Evolutionary conservation across 495 filamentous ascomycete species (phyloP), one percentile per base, ranked within the genome.

Genomic region (Aspergillus homomorphus): DNA sequence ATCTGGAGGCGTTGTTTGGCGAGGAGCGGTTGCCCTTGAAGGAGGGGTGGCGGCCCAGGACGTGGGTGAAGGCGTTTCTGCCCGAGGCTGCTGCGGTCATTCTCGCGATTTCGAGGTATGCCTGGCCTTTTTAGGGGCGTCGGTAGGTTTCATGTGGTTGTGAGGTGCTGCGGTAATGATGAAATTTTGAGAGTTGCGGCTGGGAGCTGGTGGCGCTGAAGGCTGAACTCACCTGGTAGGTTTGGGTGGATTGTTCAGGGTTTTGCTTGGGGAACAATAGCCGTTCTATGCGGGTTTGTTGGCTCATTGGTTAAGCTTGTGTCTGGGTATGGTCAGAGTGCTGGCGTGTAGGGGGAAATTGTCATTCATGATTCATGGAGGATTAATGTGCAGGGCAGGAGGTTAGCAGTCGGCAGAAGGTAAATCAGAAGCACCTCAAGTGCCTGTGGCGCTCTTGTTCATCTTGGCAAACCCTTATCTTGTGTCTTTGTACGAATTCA

Each of bases 11-110:
- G 14, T n/a, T 64, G 3, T 58, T 64, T 49, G 55, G 58, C 0
- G 62, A 64, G 8, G 62, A 64, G 45, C n/a, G 62, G 3, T 21
- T 64, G 55, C 62, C 62, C 19, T 64, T 48, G 43, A 16, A 51
- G 10, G 62, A 64, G 46, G 62, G 62, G 9, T 64, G 62, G 62
- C 46, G 10, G 33, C 62, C 62, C 2, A n/a, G 62, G 33, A 18
- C 23, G 38, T 58, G 28, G 30, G 56, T 64, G 28, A 51, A 51
- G 23, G 48, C 48, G 24, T 51, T 18, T 30, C 30, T 51, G 15
- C 48, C 48, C n/a, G 48, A 51, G 23, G 15, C 22, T 3, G n/a
- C 18, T 7, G 21, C 23, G 48, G 23, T 51, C 9, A 18, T 51
- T 16, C 28, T 51, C 15, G 4, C 28, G 9, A 51, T 51, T 51